Evolutionary conservation across 2,329 filamentous ascomycete species (phyloP).

Genomic region (Rhynchosporium graminicola): DNA sequence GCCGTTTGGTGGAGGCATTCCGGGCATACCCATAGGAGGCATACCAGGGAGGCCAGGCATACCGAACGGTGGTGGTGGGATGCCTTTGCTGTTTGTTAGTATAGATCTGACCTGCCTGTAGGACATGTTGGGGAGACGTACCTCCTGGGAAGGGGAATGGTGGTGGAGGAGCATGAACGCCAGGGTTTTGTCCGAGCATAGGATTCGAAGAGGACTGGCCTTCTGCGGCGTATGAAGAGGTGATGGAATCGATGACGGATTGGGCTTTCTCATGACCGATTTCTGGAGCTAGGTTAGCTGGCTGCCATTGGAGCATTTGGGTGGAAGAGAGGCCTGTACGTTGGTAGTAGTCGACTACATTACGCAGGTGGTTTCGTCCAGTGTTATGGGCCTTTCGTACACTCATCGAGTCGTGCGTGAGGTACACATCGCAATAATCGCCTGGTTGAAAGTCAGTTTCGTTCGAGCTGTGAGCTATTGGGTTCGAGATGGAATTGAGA

Average conservation of each 20-base stretch:
- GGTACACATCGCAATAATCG: conserved; percentile 99
- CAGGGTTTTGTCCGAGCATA: conserved; percentile 70
- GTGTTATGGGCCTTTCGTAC: conserved; percentile 98
- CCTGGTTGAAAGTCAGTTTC: conserved; percentile 47
- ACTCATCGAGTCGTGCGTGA: conserved; percentile 99
- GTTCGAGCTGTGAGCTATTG: conserved; percentile 14
- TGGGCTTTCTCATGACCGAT: conserved; percentile 99
- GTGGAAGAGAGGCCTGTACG: conserved; percentile 50
- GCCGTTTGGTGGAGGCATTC: conserved; percentile 22
- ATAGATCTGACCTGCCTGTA: background rate
- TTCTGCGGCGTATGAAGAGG: conserved; percentile 90
- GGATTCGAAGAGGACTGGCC: conserved; percentile 85
- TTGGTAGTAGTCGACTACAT: conserved; percentile 98
- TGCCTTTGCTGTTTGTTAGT: conserved; percentile 30
- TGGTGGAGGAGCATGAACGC: conserved; percentile 50
- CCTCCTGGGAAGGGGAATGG: conserved; percentile 63
- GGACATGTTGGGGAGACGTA: conserved; percentile 39
- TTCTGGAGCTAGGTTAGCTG: conserved; percentile 53
- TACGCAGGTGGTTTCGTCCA: conserved; percentile 93
- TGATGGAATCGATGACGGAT: conserved; percentile 97
- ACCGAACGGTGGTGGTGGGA: conserved; percentile 61
- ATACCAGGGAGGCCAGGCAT: conserved; percentile 52
- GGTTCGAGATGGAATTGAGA: conserved; percentile 20
- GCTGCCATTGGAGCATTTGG: conserved; percentile 3
- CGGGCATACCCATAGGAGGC: conserved; percentile 50